Base-by-base conservation (phyloP, 2,329 filamentous ascomycete species). In the Polytolypa hystricis region DNA sequence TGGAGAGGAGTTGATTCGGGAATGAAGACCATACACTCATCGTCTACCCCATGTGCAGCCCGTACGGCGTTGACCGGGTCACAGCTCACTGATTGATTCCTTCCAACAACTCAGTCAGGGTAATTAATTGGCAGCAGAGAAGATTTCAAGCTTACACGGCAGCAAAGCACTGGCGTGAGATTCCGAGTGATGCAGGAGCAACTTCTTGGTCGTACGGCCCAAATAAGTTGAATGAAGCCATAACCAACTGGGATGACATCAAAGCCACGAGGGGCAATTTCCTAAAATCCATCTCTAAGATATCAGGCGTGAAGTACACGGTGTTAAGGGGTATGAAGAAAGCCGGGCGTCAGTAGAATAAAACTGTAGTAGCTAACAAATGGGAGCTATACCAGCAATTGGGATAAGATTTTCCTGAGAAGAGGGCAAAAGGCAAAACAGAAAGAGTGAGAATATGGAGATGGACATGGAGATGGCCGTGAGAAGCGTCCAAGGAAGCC, bases 31-130 rank as follows among this genome's bases (percentile, higher is more conserved):
- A 35, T 43, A 46, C 44, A 41, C 17, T 44, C 44, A 34, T 33
- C 35, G 20, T 44, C 40, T 16, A 40, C 33, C 14, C 38, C 40
- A 16, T 35, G 38, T 4, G 42, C 38, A 18, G 42, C 44, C 21
- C 44, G 41, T 19, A 31, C 42, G 33, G 42, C 34, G 38, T 38
- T 42, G 10, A 36, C 19, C 25, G 41, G 34, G 19, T 46, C 44
- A 35, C 44, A 46, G 10, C 41, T 35, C 9, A 46, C 30, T 6
- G 44, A 44, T 23, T 42, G 38, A 12, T 46, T 46, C 33, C 44
- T 46, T 20, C 11, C 21, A 11, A 10, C 14, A 19, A 9, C n/a
- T 32, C 12, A 29, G 21, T 16, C 16, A 12, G 17, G 9, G 14
- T 15, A 5, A 36, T n/a, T 11, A 29, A 21, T 3, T 9, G 15